Evolutionary conservation across 208 protist genomes (phyloP).

Genomic region (Acanthamoeba polyphaga): DNA sequence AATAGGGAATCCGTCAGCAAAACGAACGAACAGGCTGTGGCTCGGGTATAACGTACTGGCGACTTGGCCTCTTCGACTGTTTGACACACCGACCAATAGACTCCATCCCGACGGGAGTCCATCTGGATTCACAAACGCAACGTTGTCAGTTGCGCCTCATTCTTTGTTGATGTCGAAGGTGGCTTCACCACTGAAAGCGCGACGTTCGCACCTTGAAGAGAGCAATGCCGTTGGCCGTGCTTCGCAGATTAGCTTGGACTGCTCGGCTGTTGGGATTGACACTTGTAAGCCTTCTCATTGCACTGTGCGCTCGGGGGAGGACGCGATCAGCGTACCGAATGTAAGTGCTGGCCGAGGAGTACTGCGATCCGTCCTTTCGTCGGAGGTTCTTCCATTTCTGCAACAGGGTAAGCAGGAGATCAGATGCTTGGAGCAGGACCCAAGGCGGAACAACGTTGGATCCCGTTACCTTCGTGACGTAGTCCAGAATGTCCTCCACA

Average conservation of each 20-base stretch:
- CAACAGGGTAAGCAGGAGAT: neutral
- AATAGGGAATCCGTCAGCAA: neutral
- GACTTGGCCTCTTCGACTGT: conserved; percentile 17
- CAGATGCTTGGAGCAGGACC: neutral
- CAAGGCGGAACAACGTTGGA: neutral
- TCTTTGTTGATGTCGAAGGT: too few relatives aligned
- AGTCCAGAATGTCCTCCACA: conserved; percentile 40
- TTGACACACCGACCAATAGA: conserved; percentile 33
- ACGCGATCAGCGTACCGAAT: neutral
- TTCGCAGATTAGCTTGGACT: conserved; percentile 54
- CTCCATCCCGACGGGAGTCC: neutral
- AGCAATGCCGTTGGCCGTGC: conserved; percentile 30
- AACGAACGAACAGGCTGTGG: too few relatives aligned
- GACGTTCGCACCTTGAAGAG: conserved; percentile 46
- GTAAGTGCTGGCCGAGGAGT: conserved; percentile 55
- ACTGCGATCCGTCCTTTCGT: conserved; percentile 52
- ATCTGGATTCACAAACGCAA: neutral
- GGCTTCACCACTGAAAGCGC: neutral
- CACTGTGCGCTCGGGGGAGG: neutral
- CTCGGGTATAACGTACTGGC: neutral
- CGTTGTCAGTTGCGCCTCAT: neutral
- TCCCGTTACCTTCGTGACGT: conserved; percentile 48
- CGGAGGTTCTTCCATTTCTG: conserved; percentile 62
- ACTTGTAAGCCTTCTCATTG: neutral
- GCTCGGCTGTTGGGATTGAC: neutral